Evolutionary conservation across 805 yeast species (phyloP).

Genomic region (Sugiyamaella chiloensis): DNA sequence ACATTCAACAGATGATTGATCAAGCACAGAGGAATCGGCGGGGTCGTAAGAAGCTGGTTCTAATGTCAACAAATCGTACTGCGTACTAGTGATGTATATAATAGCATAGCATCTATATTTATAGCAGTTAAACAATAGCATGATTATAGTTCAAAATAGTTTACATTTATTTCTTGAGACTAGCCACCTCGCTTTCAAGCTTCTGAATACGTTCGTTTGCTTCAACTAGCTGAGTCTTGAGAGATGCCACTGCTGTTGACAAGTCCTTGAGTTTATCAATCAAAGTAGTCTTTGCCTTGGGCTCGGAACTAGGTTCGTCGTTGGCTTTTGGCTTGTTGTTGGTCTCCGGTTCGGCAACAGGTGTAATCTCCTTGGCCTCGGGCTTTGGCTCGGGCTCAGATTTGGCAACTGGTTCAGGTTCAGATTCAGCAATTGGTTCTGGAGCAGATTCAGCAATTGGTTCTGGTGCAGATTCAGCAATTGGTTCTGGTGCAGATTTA

Average conservation of each 20-base stretch:
- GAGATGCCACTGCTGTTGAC: slow-evolving; percentile 19
- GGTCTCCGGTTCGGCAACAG: background rate
- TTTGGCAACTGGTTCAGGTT: background rate
- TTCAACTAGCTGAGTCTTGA: slow-evolving; percentile 23
- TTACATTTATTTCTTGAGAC: background rate
- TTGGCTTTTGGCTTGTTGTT: slow-evolving; percentile 1
- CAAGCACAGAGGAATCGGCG: slow-evolving; percentile 19
- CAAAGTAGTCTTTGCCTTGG: no score
- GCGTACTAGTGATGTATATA: slow-evolving; percentile 4
- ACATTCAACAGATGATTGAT: slow-evolving; percentile 19
- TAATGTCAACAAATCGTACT: slow-evolving; percentile 20
- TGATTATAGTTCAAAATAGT: background rate
- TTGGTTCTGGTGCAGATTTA: slow-evolving; percentile 16
- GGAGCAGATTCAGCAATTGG: no score
- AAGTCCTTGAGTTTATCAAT: slow-evolving; percentile 24
- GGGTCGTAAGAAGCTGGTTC: slow-evolving; percentile 31
- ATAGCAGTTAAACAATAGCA: background rate
- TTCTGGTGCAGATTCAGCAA: no score
- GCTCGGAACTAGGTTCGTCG: no score
- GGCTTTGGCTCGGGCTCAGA: background rate
- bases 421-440: slow-evolving; percentile 3
- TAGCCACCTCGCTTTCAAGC: slow-evolving; percentile 24
- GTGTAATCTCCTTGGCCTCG: background rate
- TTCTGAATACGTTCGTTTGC: slow-evolving; percentile 22
- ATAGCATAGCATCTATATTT: background rate